Base-by-base conservation (phyloP, 192 early-diverging fungal genomes). In the Geranomyces variabilis region DNA sequence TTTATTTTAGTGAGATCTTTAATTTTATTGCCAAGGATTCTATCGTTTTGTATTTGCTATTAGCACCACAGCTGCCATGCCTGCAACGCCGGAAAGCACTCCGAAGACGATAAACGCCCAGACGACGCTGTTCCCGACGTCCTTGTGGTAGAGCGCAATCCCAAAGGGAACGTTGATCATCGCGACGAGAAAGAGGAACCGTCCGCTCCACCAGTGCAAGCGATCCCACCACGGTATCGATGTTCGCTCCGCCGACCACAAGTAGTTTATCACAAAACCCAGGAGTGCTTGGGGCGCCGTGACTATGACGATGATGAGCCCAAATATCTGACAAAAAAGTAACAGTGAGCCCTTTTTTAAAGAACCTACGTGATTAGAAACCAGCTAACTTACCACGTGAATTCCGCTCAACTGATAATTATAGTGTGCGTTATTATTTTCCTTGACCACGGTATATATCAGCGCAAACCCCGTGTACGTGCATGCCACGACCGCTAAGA, bases 161-260 rank as follows among this genome's bases (percentile, higher is more conserved):
- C 84, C 84, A 12, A 81, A 43, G 36, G 63, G 71, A 4, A 80
- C 30, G 66, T 79, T 83, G 70, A 79, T 49, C 19, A 81, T 9
- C n/a, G 70, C 81, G 59, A 74, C 19, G 66, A 86, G 59, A 24
- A 69, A 48, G 43, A 80, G 17, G 21, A 53, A 13, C 6, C 85
- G 69, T 5, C 85, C 85, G 15, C 81, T 17, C 79, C 79, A 82
- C 77, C 77, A 79, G 75, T 86, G 84, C 31, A 79, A 24, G 44
- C 75, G 63, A 63, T 86, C 82, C 73, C 73, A 79, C 75, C 73
- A 79, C 6, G 84, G 82, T n/a, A 84, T 49, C 13, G 46, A 14
- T 12, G 8, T 47, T 0, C 84, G 74, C 12, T 69, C 30, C 0
- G 74, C 66, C 19, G 26, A 31, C 46, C 46, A 84, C 14, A 70